Evolutionary conservation across 2,329 filamentous ascomycete genomes (phyloP).

Genomic region (Xylariaceae sp.): DNA sequence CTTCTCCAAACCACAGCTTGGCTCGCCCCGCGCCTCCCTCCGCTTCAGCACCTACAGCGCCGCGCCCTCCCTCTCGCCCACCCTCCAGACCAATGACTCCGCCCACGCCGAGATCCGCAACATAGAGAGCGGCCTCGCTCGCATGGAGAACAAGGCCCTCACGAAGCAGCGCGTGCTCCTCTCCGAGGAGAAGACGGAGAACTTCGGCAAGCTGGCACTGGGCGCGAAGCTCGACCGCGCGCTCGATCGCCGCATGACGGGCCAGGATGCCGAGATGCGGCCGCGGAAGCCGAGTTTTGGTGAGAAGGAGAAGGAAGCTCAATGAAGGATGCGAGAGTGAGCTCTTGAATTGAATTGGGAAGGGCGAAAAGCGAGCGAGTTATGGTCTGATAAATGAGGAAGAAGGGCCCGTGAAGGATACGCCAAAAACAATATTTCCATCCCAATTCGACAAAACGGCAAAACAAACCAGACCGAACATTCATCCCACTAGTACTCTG

Average conservation of each 20-base stretch:
- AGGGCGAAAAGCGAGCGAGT: neutral
- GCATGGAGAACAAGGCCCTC: constrained; percentile 85
- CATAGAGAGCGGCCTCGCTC: constrained; percentile 74
- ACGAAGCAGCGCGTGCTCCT: constrained; percentile 75
- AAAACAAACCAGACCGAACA: neutral
- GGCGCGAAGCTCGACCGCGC: constrained; percentile 88
- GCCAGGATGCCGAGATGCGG: constrained; percentile 84
- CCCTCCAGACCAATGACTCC: constrained; percentile 49
- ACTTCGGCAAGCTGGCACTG: constrained; percentile 78
- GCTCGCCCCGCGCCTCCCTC: constrained; percentile 47
- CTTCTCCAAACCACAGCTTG: constrained; percentile 18
- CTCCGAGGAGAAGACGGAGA: constrained; percentile 72
- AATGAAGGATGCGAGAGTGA: neutral
- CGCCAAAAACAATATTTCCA: neutral
- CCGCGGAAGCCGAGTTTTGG: constrained; percentile 41
- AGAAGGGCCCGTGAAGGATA: neutral
- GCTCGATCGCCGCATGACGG: constrained; percentile 75
- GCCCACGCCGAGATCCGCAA: constrained; percentile 56
- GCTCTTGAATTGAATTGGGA: neutral
- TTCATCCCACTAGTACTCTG: neutral
- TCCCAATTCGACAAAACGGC: neutral
- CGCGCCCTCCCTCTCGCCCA: constrained; percentile 55
- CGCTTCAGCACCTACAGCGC: constrained; percentile 58
- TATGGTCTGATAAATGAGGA: too few species aligned
- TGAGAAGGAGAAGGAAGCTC: constrained; percentile 22